Base-by-base conservation (phyloP, 164 flowering plant species). In the Chimonanthus praecox region DNA sequence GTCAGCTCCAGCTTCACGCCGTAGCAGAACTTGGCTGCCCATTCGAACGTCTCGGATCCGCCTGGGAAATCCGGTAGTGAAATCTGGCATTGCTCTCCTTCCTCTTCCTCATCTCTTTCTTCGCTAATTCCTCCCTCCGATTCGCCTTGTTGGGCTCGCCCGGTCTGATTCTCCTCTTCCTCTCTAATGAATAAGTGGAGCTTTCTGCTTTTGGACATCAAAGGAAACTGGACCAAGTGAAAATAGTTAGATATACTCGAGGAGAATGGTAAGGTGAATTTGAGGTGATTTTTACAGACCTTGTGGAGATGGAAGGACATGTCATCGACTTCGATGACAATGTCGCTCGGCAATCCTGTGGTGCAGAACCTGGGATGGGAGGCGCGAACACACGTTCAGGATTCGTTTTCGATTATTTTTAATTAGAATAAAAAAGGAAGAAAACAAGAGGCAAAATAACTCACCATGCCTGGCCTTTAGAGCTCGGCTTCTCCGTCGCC, bases 401-500 rank as follows among this genome's bases (percentile, higher is more conserved):
- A 54, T 33, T 54, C 60, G 4, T 4, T 10, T 13, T 54, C 60
- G 60, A 54, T 54, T 13, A 5, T 11, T 69, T 47, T 13, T 9
- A 47, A 51, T 20, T 44, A 8, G 13, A 43, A 72, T 64, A 69
- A 7, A 48, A 21, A 49, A 61, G n/a, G 51, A 58, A 33, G 15
- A 47, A 7, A 58, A 16, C 47, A 44, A 49, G 43, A 66, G 51
- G 72, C 62, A 67, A 2, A 33, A 33, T 46, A n/a, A 61, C 78
- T 67, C 13, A 93, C 98, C 98, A 94, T 80, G 98, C 98, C 83
- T 94, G 97, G 49, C 94, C 94, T 83, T 87, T 92, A 79, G 97
- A 86, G 80, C 75, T 80, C 8, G 81, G 80, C 65, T 85, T 88
- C 71, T 89, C 91, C 13, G 89, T 72, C 3, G 87, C 88, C 90